These are phyloP conservation scores for Brassica napus DNA, from an alignment of 345 rosid genomes.

Conservation along the genomic window DNA sequence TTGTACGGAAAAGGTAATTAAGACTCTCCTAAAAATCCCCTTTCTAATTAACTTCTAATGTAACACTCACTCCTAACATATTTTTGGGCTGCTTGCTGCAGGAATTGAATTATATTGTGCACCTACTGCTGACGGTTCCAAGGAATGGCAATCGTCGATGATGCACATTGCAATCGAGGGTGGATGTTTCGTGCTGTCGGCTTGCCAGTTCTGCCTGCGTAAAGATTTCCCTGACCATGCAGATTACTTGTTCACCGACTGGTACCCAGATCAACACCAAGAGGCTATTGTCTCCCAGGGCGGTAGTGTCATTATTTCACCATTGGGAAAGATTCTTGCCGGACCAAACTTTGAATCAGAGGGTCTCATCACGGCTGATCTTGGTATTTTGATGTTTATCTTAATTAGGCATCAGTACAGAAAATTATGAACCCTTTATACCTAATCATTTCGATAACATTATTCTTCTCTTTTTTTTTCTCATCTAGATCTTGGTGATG, in stretches of 20 bases:
- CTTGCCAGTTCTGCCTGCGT: neutral
- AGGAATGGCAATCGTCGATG: neutral
- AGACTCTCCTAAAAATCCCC: too few species aligned
- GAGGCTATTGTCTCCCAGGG: neutral
- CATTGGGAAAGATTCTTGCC: neutral
- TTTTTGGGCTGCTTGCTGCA: neutral
- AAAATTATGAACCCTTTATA: neutral
- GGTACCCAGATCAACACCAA: neutral
- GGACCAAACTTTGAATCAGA: neutral
- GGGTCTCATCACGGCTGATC: neutral
- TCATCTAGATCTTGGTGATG: constrained; percentile 74
- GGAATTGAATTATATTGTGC: neutral
- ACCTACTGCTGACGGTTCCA: neutral
- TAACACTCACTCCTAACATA: neutral
- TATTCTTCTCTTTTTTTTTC: neutral
- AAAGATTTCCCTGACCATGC: neutral
- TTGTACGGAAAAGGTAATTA: neutral
- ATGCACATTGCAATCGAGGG: neutral
- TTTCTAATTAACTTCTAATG: neutral
- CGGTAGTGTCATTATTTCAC: neutral
- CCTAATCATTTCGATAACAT: neutral
- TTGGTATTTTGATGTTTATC: neutral
- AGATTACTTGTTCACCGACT: neutral
- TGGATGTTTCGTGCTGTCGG: neutral
- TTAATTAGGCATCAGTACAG: neutral